Percentiles rank a stretch among this genome's conserved stretches.
These are phyloP conservation scores for Ogataea polymorpha DNA, from an alignment of 805 yeast species.

Conservation along the genomic window DNA sequence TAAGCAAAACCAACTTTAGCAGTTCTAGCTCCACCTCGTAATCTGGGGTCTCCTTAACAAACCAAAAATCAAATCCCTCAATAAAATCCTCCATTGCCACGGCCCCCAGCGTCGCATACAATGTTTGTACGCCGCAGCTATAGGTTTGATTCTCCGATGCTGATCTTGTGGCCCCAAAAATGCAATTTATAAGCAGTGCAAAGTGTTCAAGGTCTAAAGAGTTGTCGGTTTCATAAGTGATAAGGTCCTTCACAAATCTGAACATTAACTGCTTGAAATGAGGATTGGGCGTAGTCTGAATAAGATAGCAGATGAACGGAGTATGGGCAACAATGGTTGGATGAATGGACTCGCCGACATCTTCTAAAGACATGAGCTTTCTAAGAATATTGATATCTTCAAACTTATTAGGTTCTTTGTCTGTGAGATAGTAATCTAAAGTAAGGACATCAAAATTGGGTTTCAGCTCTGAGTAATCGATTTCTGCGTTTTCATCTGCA, in stretches of 20 bases:
- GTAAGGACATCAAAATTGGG: slow-evolving; percentile 12
- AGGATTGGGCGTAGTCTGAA: slow-evolving; percentile 12
- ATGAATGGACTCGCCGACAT: slow-evolving; percentile 9
- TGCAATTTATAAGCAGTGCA: slow-evolving; percentile 10
- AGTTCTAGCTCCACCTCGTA: slow-evolving; percentile 16
- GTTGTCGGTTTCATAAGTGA: slow-evolving; percentile 21
- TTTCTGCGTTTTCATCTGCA: slow-evolving; percentile 7
- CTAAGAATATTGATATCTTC: slow-evolving; percentile 13
- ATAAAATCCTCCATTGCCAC: slow-evolving; percentile 17
- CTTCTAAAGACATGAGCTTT: slow-evolving; percentile 16
- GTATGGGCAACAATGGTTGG: slow-evolving; percentile 7
- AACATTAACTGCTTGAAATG: slow-evolving; percentile 12
- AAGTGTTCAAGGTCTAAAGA: slow-evolving; percentile 9
- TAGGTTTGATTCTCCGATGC: slow-evolving; percentile 9
- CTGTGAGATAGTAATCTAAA: slow-evolving; percentile 6
- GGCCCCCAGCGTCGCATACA: slow-evolving; percentile 15
- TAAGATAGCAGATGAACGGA: slow-evolving; percentile 11
- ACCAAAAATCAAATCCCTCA: slow-evolving; percentile 19
- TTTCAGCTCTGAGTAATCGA: slow-evolving; percentile 6
- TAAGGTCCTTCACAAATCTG: slow-evolving; percentile 17
- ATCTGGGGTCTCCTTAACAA: background rate
- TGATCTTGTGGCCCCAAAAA: slow-evolving; percentile 12
- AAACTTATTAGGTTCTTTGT: slow-evolving; percentile 2
- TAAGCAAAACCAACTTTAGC: slow-evolving; percentile 16
- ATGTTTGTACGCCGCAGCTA: slow-evolving; percentile 12